Evolutionary conservation across 306 rosid species (phyloP), one percentile per base, ranked within the genome.

Genomic region (Lathyrus tuberosus): DNA sequence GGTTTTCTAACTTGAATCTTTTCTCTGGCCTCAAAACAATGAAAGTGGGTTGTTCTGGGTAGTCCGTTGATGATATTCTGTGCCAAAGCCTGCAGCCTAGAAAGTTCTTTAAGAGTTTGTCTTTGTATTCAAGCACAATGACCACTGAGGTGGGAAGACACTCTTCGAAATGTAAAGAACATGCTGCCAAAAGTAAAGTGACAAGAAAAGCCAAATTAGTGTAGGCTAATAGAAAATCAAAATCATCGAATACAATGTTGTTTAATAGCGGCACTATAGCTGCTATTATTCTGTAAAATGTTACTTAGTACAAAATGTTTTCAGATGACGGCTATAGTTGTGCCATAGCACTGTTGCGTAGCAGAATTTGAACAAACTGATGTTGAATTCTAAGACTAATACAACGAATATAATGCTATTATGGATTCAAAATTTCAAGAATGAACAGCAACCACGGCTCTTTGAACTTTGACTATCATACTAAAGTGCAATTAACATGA

Each of bases 71-170:
- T 24, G 82, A 79, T 54, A 71, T 69, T 26, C 95, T 76, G 73
- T 92, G 83, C 97, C 96, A 92, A 74, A 92, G 86, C 76, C 88
- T 86, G 86, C 96, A 87, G 13, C 97, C 96, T 66, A 84, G 72
- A 65, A 85, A 85, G 75, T 84, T 84, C 24, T 86, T 84, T 46
- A 78, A 26, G 69, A 84, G 80, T 62, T 74, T 81, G 31, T 90
- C 88, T 20, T 87, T 78, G 37, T 92, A 92, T 69, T 81, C 83
- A 12, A 89, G 83, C 71, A 89, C 92, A 62, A 89, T 75, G 61
- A 78, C 77, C 78, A 84, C 90, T 5, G 96, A 89, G 64, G 89
- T 82, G 51, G 97, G 88, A 76, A 84, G 85, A 10, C 84, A 84
- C 65, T 89, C 89, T 81, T 89, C 92, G 71, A 92, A 82, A 70